A percentile compares a stretch with the other conserved stretches of the same genome.
Conservation (phyloP, 129 eudicot genomes). For the sunflower (Helianthus annuus) region DNA sequence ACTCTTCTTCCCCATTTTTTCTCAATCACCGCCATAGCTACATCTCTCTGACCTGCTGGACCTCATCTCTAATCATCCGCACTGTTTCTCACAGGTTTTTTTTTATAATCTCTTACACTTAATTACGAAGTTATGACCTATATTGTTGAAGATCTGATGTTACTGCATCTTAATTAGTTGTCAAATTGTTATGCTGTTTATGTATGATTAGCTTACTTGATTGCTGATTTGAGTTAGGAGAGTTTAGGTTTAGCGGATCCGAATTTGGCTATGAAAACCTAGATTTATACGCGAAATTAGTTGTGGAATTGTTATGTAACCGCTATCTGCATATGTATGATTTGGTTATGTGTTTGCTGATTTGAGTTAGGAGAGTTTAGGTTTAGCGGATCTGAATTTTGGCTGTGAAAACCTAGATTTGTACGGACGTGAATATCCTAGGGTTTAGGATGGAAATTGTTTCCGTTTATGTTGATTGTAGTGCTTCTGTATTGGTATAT, state of each 20-base stretch:
- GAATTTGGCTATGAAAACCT: slow-evolving; percentile 19
- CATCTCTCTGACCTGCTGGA: not conserved
- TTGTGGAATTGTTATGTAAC: not conserved
- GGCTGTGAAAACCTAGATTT: slow-evolving; percentile 23
- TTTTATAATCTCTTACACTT: slow-evolving; percentile 1
- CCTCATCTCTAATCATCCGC: not conserved
- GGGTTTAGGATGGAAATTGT: slow-evolving; percentile 5
- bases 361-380: not conserved
- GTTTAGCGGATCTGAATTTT: slow-evolving; percentile 16
- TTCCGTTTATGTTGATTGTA: not conserved
- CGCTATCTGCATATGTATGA: not conserved
- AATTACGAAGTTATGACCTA: not conserved
- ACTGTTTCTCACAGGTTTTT: slow-evolving; percentile 18
- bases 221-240: slow-evolving; percentile 6
- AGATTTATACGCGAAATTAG: not conserved
- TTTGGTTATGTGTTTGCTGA: slow-evolving; percentile 15
- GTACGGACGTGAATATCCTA: not conserved
- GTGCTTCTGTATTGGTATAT: not conserved
- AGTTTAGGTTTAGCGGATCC: slow-evolving; percentile 11
- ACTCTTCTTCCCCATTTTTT: slow-evolving; percentile 5
- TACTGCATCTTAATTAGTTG: slow-evolving; percentile 7
- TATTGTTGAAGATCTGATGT: slow-evolving; percentile 22
- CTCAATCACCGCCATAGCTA: slow-evolving; percentile 20
- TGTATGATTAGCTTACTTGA: slow-evolving; percentile 1
- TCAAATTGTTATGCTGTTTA: not conserved